Evolutionary conservation across 2,329 filamentous ascomycete genomes (phyloP).

Genomic region (Cladosporium phlei): DNA sequence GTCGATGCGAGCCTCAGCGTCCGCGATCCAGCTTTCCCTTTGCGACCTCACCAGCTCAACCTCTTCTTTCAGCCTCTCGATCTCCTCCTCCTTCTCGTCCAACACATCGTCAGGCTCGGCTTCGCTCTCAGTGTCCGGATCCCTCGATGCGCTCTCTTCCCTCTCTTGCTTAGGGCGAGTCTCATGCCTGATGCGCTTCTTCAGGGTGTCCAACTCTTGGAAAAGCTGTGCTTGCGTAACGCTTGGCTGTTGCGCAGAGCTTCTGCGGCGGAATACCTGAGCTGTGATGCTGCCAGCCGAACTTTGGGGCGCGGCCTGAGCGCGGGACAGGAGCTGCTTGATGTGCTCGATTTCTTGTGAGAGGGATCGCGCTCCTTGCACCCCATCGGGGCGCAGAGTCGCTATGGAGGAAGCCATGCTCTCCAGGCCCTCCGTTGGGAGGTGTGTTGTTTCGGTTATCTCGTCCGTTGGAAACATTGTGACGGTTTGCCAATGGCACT

Average conservation of each 20-base stretch:
- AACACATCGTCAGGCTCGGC: slow-evolving; percentile 19
- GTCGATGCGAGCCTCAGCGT: slow-evolving; percentile 32
- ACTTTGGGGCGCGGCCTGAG: slow-evolving; percentile 16
- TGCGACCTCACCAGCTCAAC: slow-evolving; percentile 23
- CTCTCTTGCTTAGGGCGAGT: slow-evolving; percentile 3
- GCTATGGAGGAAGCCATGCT: slow-evolving; percentile 14
- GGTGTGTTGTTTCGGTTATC: neutral
- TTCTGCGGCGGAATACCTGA: slow-evolving; percentile 20
- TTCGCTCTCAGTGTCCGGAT: slow-evolving; percentile 27
- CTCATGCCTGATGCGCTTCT: slow-evolving; percentile 26
- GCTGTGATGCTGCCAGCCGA: slow-evolving; percentile 22
- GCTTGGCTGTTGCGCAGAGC: slow-evolving; percentile 12
- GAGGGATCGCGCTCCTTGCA: slow-evolving; percentile 15
- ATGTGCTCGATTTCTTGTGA: slow-evolving; percentile 25
- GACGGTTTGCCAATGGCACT: neutral
- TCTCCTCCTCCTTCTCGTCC: slow-evolving; percentile 30
- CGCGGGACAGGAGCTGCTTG: slow-evolving; percentile 20
- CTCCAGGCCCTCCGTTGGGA: slow-evolving; percentile 14
- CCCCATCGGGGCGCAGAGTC: slow-evolving; percentile 1
- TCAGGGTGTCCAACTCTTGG: slow-evolving; percentile 27
- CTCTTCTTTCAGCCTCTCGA: slow-evolving; percentile 26
- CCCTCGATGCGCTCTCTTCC: slow-evolving; percentile 6
- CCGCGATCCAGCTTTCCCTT: slow-evolving; percentile 30
- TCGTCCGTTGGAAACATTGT: slow-evolving; percentile 6
- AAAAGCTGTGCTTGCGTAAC: slow-evolving; percentile 19